Evolutionary conservation across 1,284 basidiomycete species (phyloP), one percentile per base, ranked within the genome.

Genomic region (Microbotryum lychnidis-dioicae): DNA sequence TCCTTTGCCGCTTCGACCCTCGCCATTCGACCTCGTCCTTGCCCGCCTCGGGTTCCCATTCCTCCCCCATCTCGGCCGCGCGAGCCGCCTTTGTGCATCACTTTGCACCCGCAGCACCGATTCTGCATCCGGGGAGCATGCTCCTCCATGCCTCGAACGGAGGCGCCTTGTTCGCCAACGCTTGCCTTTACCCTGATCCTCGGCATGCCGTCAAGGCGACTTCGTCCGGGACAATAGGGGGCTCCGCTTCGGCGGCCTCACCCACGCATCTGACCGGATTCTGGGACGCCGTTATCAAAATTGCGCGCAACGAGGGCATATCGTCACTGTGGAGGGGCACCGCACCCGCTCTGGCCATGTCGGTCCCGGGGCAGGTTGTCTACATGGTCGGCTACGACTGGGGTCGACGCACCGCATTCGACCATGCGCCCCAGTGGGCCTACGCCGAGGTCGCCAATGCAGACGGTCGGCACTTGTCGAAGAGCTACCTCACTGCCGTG

Each of bases 381-480:
- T 98, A 98, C 77, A 98, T 98, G 86, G 81, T 97, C 54, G 91
- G 90, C 31, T 98, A 98, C 75, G 94, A 97, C 76, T 84, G 88
- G 73, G 83, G 97, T 23, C 80, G 91, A 16, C 81, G 70, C 25
- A 60, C 62, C 18, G 63, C 74, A 20, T 62, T 76, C 10, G 56
- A 56, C 10, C 62, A 61, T 42, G 62, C 61, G 3, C 66, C 64
- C 2, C 8, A 33, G 10, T 65, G 57, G 56, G 70, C 53, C 33
- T 56, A 47, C 52, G 25, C 23, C 50, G 29, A 50, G 29, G 33
- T 12, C 50, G 83, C 59, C 78, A 80, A 46, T 76, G 79, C 27
- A 3, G 52, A 46, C n/a, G 61, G 20, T 9, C 6, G 5, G 1
- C 49, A 46, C 4, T 42, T 66, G 52, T 79, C 82, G 4, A 77